phyloP scores from a whole-genome alignment of 495 filamentous ascomycete genomes.

The Opeltia flavorubescens region DNA sequence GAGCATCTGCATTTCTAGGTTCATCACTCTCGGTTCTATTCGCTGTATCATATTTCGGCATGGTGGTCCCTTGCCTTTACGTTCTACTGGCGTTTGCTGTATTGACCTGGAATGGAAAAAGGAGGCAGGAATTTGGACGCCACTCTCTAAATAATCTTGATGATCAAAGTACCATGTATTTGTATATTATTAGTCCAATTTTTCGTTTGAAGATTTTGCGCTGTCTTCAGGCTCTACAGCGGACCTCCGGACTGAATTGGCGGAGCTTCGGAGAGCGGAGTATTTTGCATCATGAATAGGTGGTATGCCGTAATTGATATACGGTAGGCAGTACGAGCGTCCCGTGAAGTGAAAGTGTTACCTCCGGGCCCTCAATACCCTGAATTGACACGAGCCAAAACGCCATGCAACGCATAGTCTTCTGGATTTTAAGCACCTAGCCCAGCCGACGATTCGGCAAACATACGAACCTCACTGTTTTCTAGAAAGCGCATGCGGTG shows the following conservation, averaged over 20 bases:
- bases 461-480: neutral
- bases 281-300: no score
- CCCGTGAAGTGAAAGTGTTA: neutral
- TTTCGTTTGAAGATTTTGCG: no score
- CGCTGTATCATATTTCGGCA: constrained; percentile 1
- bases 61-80: neutral
- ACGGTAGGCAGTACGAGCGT: no score
- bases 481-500: neutral
- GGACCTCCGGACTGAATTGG: neutral
- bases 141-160: no score
- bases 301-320: neutral
- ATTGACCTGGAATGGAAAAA: neutral
- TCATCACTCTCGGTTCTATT: neutral
- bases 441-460: no score
- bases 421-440: neutral
- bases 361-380: neutral
- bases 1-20: constrained; percentile 6
- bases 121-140: neutral
- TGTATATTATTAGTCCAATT: no score
- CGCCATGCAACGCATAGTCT: no score
- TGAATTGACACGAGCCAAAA: no score
- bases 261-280: neutral
- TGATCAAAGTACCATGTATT: no score
- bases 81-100: neutral
- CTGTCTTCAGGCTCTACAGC: no score